phyloP scores from a whole-genome alignment of 257 asterid genomes.

The Rubia yunnanensis region DNA sequence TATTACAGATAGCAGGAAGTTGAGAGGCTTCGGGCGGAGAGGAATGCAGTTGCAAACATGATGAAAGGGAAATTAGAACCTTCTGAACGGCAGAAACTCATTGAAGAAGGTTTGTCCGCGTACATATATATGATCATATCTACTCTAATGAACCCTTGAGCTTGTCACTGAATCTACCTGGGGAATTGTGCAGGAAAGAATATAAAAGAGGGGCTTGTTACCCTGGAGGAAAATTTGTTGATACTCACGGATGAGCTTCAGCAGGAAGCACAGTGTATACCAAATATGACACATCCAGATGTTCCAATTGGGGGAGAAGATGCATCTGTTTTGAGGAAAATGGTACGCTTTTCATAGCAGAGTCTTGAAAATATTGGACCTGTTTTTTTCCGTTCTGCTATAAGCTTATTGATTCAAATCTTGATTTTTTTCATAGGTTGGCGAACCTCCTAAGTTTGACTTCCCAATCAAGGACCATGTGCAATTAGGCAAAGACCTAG shows the following conservation, averaged over 20 bases:
- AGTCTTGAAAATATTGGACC: not conserved
- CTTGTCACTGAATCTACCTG: constrained; percentile 5
- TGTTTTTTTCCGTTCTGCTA: not conserved
- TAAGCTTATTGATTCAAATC: constrained; percentile 5
- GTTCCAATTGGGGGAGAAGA: constrained; percentile 91
- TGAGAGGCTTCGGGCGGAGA: constrained; percentile 86
- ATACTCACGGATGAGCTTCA: constrained; percentile 78
- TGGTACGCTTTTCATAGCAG: constrained; percentile 28
- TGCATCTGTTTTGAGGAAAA: constrained; percentile 56
- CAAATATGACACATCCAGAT: constrained; percentile 97
- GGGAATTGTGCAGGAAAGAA: constrained; percentile 51
- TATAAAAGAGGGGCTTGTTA: constrained; percentile 65
- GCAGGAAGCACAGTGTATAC: constrained; percentile 86
- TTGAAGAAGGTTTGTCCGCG: constrained; percentile 71
- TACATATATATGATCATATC: not conserved
- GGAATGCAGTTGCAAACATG: constrained; percentile 87
- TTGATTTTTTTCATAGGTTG: constrained; percentile 36
- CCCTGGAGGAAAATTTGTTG: constrained; percentile 75
- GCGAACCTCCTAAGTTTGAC: constrained; percentile 63
- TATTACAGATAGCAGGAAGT: constrained; percentile 96
- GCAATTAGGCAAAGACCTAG: constrained; percentile 86
- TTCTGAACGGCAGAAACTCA: constrained; percentile 70
- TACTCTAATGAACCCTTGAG: not conserved
- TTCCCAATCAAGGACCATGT: constrained; percentile 80
- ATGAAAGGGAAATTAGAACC: constrained; percentile 90